These are phyloP conservation scores for Phytophthora colocasiae DNA, from an alignment of 352 stramenopile species.

Conservation along the genomic window DNA sequence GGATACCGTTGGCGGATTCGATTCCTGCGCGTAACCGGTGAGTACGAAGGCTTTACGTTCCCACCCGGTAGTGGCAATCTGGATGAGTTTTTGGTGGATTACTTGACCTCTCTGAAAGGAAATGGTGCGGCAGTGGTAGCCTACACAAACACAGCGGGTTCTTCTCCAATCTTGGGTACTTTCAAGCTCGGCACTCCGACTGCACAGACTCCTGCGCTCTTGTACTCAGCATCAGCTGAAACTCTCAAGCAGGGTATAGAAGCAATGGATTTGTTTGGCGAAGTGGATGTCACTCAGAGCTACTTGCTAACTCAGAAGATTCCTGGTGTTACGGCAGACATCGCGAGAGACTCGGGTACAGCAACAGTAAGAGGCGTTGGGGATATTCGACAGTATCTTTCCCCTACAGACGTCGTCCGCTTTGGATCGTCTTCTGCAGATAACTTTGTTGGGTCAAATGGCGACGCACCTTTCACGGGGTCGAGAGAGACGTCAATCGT, in stretches of 20 bases:
- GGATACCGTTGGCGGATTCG: constrained; percentile 81
- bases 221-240: constrained; percentile 65
- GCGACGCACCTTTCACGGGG: constrained; percentile 63
- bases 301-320: constrained; percentile 65
- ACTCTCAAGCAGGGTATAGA: constrained; percentile 78
- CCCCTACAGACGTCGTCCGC: constrained; percentile 69
- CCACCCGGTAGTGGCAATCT: constrained; percentile 83
- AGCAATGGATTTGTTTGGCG: constrained; percentile 72
- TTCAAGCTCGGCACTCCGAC: constrained; percentile 56
- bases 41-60: constrained; percentile 77
- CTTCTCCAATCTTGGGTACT: constrained; percentile 48
- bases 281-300: constrained; percentile 67
- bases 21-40: constrained; percentile 75
- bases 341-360: constrained; percentile 55
- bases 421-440: constrained; percentile 52
- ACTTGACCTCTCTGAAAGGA: constrained; percentile 45
- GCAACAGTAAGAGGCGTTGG: constrained; percentile 54
- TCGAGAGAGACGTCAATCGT: constrained; percentile 57
- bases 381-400: constrained; percentile 71
- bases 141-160: constrained; percentile 56
- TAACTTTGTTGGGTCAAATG: constrained; percentile 65
- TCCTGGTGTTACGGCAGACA: constrained; percentile 54
- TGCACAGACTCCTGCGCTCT: constrained; percentile 52
- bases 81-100: constrained; percentile 53
- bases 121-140: constrained; percentile 60